A percentile compares a stretch with the other conserved stretches of the same genome.
Evolutionary conservation across 2,329 filamentous ascomycete species (phyloP).

Genomic region (Diplodia sapinea): DNA sequence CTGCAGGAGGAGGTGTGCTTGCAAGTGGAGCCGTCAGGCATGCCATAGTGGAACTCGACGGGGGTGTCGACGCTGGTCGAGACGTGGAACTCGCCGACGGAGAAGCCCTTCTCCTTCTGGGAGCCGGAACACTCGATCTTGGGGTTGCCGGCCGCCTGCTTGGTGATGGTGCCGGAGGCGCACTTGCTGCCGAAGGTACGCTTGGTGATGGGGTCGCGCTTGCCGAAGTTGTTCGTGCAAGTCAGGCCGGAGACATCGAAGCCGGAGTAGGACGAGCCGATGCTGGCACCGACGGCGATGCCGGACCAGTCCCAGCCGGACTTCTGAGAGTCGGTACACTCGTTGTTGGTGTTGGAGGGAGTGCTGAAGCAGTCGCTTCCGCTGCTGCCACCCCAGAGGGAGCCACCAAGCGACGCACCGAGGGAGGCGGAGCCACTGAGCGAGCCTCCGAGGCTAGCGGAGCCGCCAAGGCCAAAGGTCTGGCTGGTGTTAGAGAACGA

Average conservation of each 20-base stretch:
- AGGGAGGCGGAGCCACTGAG: slow-evolving; percentile 49
- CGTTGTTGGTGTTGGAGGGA: slow-evolving; percentile 76
- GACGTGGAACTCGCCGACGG: slow-evolving; percentile 75
- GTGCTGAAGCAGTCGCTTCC: slow-evolving; percentile 63
- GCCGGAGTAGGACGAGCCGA: slow-evolving; percentile 65
- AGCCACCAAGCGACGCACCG: slow-evolving; percentile 35
- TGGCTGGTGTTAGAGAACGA: neutral
- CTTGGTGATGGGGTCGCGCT: slow-evolving; percentile 62
- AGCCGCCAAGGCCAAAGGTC: slow-evolving; percentile 17
- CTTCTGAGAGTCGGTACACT: slow-evolving; percentile 73
- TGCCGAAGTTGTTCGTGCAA: slow-evolving; percentile 67
- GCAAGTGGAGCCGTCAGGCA: slow-evolving; percentile 82
- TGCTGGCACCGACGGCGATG: slow-evolving; percentile 59
- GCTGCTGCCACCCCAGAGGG: slow-evolving; percentile 57
- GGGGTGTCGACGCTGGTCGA: slow-evolving; percentile 76
- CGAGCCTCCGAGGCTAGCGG: neutral
- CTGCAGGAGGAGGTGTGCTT: slow-evolving; percentile 76
- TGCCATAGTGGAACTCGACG: slow-evolving; percentile 84
- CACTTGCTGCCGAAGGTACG: slow-evolving; percentile 49
- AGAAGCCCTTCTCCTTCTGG: slow-evolving; percentile 64
- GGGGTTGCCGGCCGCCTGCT: slow-evolving; percentile 61
- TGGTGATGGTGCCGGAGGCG: slow-evolving; percentile 53
- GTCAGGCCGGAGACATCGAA: slow-evolving; percentile 76
- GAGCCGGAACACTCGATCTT: slow-evolving; percentile 63
- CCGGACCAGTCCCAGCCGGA: slow-evolving; percentile 74